These are phyloP conservation scores for Limnanthes douglasii DNA, from an alignment of 345 rosid species.

Conservation along the genomic window DNA sequence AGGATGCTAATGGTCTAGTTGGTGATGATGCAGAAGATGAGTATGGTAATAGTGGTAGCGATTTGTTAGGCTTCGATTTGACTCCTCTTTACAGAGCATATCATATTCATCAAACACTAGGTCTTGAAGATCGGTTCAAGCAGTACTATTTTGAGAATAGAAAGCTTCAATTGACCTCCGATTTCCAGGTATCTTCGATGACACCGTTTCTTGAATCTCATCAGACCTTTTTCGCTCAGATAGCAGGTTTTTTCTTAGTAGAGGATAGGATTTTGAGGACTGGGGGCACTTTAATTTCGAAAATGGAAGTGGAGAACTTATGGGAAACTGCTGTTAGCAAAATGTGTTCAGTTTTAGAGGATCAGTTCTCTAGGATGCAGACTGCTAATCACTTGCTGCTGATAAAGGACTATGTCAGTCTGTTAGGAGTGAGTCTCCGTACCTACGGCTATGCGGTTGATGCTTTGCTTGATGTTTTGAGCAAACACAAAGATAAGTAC, in stretches of 20 bases:
- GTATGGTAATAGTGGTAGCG: slow-evolving; percentile 30
- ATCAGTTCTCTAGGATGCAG: slow-evolving; percentile 98
- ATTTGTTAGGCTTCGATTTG: slow-evolving; percentile 56
- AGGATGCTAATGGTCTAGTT: slow-evolving; percentile 19
- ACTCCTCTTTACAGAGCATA: slow-evolving; percentile 80
- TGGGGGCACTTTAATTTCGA: slow-evolving; percentile 76
- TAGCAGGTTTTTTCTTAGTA: slow-evolving; percentile 89
- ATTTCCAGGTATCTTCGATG: slow-evolving; percentile 97
- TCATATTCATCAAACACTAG: slow-evolving; percentile 80
- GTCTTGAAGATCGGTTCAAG: slow-evolving; percentile 77
- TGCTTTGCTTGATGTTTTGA: slow-evolving; percentile 79
- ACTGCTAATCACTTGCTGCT: slow-evolving; percentile 88
- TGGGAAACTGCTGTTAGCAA: slow-evolving; percentile 93
- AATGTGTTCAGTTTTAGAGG: slow-evolving; percentile 95
- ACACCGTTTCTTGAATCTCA: slow-evolving; percentile 95
- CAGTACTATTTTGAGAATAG: slow-evolving; percentile 80
- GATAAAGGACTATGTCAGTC: slow-evolving; percentile 93
- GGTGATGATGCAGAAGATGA: slow-evolving; percentile 35
- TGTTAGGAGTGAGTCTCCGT: slow-evolving; percentile 81
- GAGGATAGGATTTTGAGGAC: slow-evolving; percentile 88
- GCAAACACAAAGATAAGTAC: slow-evolving; percentile 89
- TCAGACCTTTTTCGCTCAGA: slow-evolving; percentile 92
- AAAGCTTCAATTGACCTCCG: slow-evolving; percentile 88
- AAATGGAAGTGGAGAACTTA: slow-evolving; percentile 73
- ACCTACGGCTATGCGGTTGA: slow-evolving; percentile 85